Conservation (phyloP, 2,329 filamentous ascomycete genomes). For the Didymella pomorum region DNA sequence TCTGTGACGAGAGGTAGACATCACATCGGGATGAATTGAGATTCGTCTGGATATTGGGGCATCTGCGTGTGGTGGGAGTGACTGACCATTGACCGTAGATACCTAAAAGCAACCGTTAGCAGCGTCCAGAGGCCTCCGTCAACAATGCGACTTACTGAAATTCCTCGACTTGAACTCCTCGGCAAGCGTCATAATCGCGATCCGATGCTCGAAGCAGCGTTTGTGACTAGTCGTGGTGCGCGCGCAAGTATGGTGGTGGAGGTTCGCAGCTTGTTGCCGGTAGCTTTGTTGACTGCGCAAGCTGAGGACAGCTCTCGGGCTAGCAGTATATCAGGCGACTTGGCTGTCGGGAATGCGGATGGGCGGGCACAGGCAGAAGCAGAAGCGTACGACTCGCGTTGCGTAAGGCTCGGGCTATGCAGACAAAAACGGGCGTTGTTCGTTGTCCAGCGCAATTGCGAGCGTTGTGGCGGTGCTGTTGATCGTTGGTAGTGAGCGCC, state of each 20-base stretch:
- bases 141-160: constrained; percentile 63
- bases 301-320: constrained; percentile 36
- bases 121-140: constrained; percentile 23
- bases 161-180: constrained; percentile 71
- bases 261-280: constrained; percentile 17
- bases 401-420: constrained; percentile 45
- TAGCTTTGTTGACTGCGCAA: constrained; percentile 34
- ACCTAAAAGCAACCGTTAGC: constrained; percentile 57
- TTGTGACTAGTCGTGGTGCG: constrained; percentile 16
- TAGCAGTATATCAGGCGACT: constrained; percentile 31
- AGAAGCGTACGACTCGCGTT: constrained; percentile 35
- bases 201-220: background rate
- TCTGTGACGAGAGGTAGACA: background rate
- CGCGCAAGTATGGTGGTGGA: constrained; percentile 13
- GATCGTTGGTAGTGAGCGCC: constrained; percentile 14
- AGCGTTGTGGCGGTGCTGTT: constrained; percentile 30
- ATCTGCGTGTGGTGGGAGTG: constrained; percentile 1
- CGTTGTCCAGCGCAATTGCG: constrained; percentile 23
- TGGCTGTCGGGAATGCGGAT: constrained; percentile 17
- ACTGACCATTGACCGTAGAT: constrained; percentile 75
- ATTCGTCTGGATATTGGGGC: background rate
- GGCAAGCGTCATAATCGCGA: constrained; percentile 62
- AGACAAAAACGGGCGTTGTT: constrained; percentile 25
- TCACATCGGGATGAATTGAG: background rate
- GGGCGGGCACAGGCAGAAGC: constrained; percentile 11